phyloP scores from a whole-genome alignment of 306 rosid species.

The Casuarina equisetifolia region DNA sequence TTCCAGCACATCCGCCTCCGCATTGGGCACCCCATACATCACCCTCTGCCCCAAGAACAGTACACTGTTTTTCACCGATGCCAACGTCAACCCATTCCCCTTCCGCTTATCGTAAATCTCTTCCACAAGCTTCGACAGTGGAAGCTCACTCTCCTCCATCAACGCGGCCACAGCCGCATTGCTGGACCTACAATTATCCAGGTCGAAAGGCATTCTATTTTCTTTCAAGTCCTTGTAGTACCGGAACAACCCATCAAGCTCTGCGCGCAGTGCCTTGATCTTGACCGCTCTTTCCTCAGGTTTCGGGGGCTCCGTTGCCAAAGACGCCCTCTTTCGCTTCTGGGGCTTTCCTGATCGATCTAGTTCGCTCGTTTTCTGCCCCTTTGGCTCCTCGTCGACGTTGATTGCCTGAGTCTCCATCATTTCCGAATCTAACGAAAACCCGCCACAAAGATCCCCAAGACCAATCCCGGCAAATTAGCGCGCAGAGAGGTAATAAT shows the following conservation, averaged over 20 bases:
- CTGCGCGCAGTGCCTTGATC: slow-evolving; percentile 45
- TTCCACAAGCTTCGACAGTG: slow-evolving; percentile 70
- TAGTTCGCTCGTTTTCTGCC: slow-evolving; percentile 24
- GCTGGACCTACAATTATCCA: slow-evolving; percentile 31
- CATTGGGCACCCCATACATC: slow-evolving; percentile 71
- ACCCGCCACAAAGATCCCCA: background rate
- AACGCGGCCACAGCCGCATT: slow-evolving; percentile 57
- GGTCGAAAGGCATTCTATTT: slow-evolving; percentile 39
- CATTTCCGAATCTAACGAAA: slow-evolving; percentile 24
- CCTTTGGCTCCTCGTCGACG: slow-evolving; percentile 26
- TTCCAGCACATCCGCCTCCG: slow-evolving; percentile 86
- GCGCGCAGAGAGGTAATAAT: no score
- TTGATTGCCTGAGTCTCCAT: slow-evolving; percentile 28
- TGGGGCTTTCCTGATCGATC: slow-evolving; percentile 40
- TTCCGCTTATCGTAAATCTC: slow-evolving; percentile 49
- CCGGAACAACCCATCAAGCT: slow-evolving; percentile 57
- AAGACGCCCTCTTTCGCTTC: slow-evolving; percentile 57
- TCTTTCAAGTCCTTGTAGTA: slow-evolving; percentile 53
- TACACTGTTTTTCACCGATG: slow-evolving; percentile 68
- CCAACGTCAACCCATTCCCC: slow-evolving; percentile 42
- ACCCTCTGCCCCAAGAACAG: slow-evolving; percentile 72
- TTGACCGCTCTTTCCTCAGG: slow-evolving; percentile 45
- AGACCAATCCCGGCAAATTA: no score
- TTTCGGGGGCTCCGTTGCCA: slow-evolving; percentile 28
- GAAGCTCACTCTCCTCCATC: slow-evolving; percentile 79